Base-by-base conservation (phyloP, 148 eudicot genomes). In the Pouteria glomerata region DNA sequence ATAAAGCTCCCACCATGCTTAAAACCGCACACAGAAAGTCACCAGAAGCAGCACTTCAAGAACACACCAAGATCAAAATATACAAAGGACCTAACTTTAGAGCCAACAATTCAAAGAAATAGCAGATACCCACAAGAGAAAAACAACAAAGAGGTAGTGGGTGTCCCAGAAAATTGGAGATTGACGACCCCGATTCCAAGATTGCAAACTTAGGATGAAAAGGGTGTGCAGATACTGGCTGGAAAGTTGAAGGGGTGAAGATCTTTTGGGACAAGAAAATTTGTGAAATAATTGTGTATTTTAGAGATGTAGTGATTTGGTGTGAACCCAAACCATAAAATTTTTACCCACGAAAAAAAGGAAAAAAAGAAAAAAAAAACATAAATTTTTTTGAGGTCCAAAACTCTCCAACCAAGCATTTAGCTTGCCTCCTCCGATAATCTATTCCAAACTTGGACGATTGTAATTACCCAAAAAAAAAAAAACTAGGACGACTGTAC, bases 311-410 rank as follows among this genome's bases (percentile, higher is more conserved):
- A 14, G 70, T 3, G 27, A 12, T 26, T 48, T 45, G 35, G 23
- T 30, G 52, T 57, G 3, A 74, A 56, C 76, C 42, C 67, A 30
- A 76, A 73, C 88, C 93, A 89, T 74, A 81, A 56, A 76, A 79
- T 58, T 82, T 76, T n/a, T n/a, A n/a, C n/a, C n/a, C n/a, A n/a
- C n/a, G n/a, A n/a, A n/a, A n/a, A n/a, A n/a, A n/a, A n/a, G n/a
- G n/a, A n/a, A n/a, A n/a, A n/a, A n/a, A n/a, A n/a, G n/a, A n/a
- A n/a, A n/a, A n/a, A n/a, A n/a, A n/a, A n/a, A n/a, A n/a, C n/a
- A n/a, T n/a, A n/a, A n/a, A n/a, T n/a, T n/a, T n/a, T n/a, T n/a
- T 31, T 86, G 90, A 86, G 93, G 93, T 78, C 77, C 34, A 76
- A 75, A 85, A 71, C 51, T 48, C 14, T 72, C 78, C 77, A 80